phyloP scores from a whole-genome alignment of 2,329 filamentous ascomycete genomes.

The Cladosporium cucumerinum region DNA sequence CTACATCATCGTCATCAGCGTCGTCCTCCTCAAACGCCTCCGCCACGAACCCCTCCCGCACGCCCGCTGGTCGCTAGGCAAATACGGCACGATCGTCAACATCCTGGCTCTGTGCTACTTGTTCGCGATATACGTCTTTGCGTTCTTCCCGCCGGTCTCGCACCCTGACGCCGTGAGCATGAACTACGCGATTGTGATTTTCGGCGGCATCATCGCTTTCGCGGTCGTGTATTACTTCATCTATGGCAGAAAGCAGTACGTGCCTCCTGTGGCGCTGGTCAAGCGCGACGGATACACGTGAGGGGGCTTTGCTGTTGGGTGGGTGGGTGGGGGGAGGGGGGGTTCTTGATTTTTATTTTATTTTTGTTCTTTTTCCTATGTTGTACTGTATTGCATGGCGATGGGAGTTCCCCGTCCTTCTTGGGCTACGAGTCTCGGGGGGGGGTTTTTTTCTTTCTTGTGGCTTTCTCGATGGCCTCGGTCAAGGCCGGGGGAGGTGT shows the following conservation, averaged over 20 bases:
- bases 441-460: background rate
- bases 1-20: conserved; percentile 40
- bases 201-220: conserved; percentile 38
- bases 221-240: conserved; percentile 37
- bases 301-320: background rate
- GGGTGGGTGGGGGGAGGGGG: too few relatives aligned
- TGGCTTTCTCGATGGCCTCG: background rate
- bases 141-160: conserved; percentile 45
- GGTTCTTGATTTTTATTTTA: too few relatives aligned
- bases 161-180: conserved; percentile 36
- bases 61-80: conserved; percentile 54
- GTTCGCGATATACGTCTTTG: conserved; percentile 55
- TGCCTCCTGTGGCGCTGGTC: conserved; percentile 31
- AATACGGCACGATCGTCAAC: conserved; percentile 54
- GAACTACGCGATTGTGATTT: conserved; percentile 44
- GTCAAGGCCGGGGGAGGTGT: background rate
- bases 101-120: conserved; percentile 52
- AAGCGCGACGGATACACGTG: conserved; percentile 18
- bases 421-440: background rate
- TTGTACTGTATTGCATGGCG: background rate
- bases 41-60: conserved; percentile 39
- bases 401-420: background rate
- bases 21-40: conserved; percentile 43
- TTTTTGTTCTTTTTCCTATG: background rate
- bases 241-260: conserved; percentile 36